A percentile compares a stretch with the other conserved stretches of the same genome.
Evolutionary conservation across 2,329 filamentous ascomycete species (phyloP).

Genomic region (Colletotrichum endophyticum): DNA sequence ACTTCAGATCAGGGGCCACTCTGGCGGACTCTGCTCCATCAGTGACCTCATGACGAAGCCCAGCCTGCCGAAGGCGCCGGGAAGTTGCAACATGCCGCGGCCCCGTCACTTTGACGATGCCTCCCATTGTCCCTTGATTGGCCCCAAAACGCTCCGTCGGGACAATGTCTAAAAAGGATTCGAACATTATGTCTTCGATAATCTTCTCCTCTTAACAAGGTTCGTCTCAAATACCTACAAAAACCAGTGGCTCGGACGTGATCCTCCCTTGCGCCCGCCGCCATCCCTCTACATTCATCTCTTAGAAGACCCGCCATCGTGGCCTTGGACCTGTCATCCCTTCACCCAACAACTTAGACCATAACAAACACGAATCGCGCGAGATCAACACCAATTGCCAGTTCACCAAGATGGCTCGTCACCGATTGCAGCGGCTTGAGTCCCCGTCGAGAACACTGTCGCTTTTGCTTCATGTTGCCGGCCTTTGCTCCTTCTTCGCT

Average conservation of each 20-base stretch:
- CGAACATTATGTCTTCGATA: neutral
- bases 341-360: neutral
- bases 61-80: neutral
- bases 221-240: slow-evolving; percentile 8
- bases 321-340: slow-evolving; percentile 1
- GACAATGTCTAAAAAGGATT: neutral
- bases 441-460: slow-evolving; percentile 71
- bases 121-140: slow-evolving; percentile 9
- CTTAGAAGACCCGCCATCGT: neutral
- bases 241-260: slow-evolving; percentile 4
- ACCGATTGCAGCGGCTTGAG: slow-evolving; percentile 69
- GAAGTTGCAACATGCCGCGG: slow-evolving; percentile 5
- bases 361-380: neutral
- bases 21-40: slow-evolving; percentile 3
- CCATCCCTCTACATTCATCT: slow-evolving; percentile 2
- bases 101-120: slow-evolving; percentile 4
- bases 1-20: neutral
- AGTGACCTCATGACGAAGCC: slow-evolving; percentile 19
- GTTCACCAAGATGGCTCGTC: slow-evolving; percentile 43
- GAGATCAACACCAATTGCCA: neutral
- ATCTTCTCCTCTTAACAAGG: neutral
- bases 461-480: slow-evolving; percentile 62
- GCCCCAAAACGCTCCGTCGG: neutral
- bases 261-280: slow-evolving; percentile 11
- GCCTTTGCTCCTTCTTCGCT: slow-evolving; percentile 56